phyloP scores from a whole-genome alignment of 2,329 filamentous ascomycete genomes.

The Monosporascus sp. region DNA sequence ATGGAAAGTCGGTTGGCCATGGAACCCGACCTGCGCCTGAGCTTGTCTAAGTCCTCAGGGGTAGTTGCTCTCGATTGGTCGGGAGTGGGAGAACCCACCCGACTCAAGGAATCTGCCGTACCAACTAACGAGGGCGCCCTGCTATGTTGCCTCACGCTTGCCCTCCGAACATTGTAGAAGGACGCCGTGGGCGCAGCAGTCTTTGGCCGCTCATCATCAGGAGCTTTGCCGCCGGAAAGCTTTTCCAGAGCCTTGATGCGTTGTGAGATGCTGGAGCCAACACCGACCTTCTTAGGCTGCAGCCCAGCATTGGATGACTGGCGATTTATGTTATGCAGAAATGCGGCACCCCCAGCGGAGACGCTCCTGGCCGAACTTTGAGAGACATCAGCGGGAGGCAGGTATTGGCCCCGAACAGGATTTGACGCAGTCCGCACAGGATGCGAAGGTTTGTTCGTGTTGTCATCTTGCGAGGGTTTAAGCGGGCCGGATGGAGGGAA shows the following conservation, averaged over 20 bases:
- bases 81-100: conserved; percentile 10
- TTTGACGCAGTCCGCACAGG: conserved; percentile 45
- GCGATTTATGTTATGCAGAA: conserved; percentile 48
- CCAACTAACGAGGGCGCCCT: conserved; percentile 31
- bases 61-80: conserved; percentile 21
- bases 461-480: conserved; percentile 10
- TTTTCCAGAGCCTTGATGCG: conserved; percentile 91
- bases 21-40: conserved; percentile 45
- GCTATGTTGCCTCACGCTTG: conserved; percentile 24
- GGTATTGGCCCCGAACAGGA: conserved; percentile 38
- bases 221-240: conserved; percentile 46
- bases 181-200: conserved; percentile 31
- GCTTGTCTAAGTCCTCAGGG: conserved; percentile 11
- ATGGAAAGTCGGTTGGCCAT: conserved; percentile 51
- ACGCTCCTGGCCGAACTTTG: conserved; percentile 45
- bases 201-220: conserved; percentile 19
- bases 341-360: conserved; percentile 51
- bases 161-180: conserved; percentile 40
- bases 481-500: conserved; percentile 35
- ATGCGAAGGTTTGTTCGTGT: conserved; percentile 21
- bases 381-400: conserved; percentile 40
- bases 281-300: conserved; percentile 67
- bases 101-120: conserved; percentile 28
- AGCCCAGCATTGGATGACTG: conserved; percentile 45
- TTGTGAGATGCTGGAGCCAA: conserved; percentile 87